Conservation (phyloP, 192 early-diverging fungal genomes). For the Backusella tuberculispora region DNA sequence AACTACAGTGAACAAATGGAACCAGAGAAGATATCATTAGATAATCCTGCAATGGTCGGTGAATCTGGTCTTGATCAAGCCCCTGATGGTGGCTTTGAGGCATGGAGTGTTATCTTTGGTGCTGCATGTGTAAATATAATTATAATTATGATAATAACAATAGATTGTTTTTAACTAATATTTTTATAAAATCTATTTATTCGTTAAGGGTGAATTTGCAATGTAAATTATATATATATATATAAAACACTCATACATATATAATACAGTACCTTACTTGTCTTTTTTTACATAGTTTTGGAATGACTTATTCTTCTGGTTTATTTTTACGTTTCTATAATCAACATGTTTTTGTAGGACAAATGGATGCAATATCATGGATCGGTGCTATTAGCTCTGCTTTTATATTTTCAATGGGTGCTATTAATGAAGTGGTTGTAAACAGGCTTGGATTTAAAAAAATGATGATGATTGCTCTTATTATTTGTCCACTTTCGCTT, state of each 20-base stretch:
- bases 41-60: background rate
- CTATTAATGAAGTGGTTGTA: conserved; percentile 28
- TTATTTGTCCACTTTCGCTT: conserved; percentile 45
- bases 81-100: conserved; percentile 46
- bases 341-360: conserved; percentile 40
- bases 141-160: background rate
- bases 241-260: background rate
- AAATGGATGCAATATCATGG: conserved; percentile 47
- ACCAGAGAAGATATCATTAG: background rate
- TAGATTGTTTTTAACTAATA: background rate
- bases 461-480: conserved; percentile 52
- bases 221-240: background rate
- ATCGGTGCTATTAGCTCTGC: conserved; percentile 49
- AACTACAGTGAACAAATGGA: background rate
- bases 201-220: conserved; percentile 2
- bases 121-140: conserved; percentile 41
- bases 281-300: background rate
- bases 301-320: background rate
- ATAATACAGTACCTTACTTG: background rate
- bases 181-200: too few species aligned
- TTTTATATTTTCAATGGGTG: conserved; percentile 47
- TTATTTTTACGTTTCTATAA: conserved; percentile 32
- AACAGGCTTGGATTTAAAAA: conserved; percentile 53
- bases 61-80: conserved; percentile 26
- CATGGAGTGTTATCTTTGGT: conserved; percentile 47